These are phyloP conservation scores for Phytomonas sp. DNA, from an alignment of 208 protist species.

Conservation along the genomic window DNA sequence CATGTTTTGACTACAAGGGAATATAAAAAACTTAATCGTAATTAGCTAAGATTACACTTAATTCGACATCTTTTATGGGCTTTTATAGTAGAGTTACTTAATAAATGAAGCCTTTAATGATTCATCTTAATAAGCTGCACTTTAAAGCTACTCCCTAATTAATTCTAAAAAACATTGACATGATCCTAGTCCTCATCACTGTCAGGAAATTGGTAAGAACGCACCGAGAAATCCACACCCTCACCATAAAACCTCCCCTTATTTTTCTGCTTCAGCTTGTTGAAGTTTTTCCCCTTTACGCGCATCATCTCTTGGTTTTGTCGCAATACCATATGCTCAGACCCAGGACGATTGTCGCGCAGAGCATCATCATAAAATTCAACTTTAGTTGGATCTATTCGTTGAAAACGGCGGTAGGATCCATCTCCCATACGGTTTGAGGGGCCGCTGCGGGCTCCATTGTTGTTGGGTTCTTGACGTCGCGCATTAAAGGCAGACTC, in stretches of 20 bases:
- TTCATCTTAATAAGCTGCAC: neutral
- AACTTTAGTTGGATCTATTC: conserved; percentile 68
- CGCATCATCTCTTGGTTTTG: conserved; percentile 89
- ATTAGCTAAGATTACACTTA: neutral
- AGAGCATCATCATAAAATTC: conserved; percentile 46
- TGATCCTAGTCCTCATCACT: conserved; percentile 55
- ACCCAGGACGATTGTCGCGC: conserved; percentile 50
- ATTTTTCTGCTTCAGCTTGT: conserved; percentile 89
- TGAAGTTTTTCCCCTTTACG: conserved; percentile 78
- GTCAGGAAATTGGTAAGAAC: conserved; percentile 78
- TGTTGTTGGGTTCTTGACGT: conserved; percentile 12
- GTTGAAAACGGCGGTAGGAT: conserved; percentile 57
- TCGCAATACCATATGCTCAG: conserved; percentile 57
- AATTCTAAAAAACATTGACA: neutral
- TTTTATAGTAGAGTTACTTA: neutral
- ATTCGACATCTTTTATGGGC: neutral
- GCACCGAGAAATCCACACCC: conserved; percentile 60
- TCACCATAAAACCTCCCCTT: conserved; percentile 82
- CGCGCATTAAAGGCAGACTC: conserved; percentile 6
- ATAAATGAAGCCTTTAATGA: neutral
- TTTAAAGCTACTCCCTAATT: neutral
- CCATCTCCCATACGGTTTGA: conserved; percentile 33
- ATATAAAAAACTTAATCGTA: neutral
- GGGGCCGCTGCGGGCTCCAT: conserved; percentile 16
- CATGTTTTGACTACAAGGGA: neutral